These are phyloP conservation scores for Kwoniella mangroviensis DNA, from an alignment of 768 basidiomycete genomes.

Conservation along the genomic window DNA sequence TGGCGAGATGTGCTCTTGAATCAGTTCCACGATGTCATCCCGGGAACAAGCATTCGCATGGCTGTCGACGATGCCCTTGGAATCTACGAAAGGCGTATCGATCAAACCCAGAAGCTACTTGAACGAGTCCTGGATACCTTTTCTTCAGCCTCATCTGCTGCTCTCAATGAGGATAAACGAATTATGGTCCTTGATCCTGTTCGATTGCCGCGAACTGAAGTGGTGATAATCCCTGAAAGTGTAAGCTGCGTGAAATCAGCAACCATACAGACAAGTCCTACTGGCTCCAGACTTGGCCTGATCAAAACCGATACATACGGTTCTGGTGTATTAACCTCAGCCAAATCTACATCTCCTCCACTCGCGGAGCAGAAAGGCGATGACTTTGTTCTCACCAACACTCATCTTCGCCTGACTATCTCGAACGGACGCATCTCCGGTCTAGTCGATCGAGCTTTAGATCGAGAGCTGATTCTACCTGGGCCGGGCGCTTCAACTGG, in stretches of 20 bases:
- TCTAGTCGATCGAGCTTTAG: conserved; percentile 20
- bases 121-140: conserved; percentile 1
- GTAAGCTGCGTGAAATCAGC: neutral
- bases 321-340: conserved; percentile 3
- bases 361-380: conserved; percentile 9
- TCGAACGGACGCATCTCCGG: conserved; percentile 34
- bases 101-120: conserved; percentile 13
- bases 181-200: conserved; percentile 11
- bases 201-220: conserved; percentile 6
- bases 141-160: neutral
- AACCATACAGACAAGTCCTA: neutral
- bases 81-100: conserved; percentile 18
- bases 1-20: conserved; percentile 81
- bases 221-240: neutral
- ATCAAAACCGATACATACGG: conserved; percentile 6
- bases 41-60: conserved; percentile 71
- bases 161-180: neutral
- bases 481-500: conserved; percentile 25
- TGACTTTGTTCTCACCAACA: conserved; percentile 26
- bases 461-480: conserved; percentile 35
- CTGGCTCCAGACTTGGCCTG: conserved; percentile 3
- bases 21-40: conserved; percentile 68
- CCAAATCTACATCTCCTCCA: conserved; percentile 11
- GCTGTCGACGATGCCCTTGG: conserved; percentile 84
- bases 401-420: conserved; percentile 23